These are phyloP conservation scores for Fusarium austroafricanum DNA, from an alignment of 2,329 filamentous ascomycete species.

Conservation along the genomic window DNA sequence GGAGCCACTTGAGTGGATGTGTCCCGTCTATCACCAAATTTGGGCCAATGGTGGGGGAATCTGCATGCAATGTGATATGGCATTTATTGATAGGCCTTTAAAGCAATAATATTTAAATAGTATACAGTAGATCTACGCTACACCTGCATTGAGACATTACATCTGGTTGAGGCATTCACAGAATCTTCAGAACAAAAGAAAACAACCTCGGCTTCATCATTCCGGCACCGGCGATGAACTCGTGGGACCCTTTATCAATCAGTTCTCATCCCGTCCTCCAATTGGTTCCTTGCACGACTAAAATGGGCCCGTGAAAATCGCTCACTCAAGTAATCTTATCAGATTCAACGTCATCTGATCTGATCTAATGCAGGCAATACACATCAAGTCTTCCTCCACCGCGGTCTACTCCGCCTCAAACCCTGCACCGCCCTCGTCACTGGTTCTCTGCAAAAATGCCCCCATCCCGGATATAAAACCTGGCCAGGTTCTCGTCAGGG, in stretches of 20 bases:
- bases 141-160: not conserved
- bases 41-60: conserved; percentile 11
- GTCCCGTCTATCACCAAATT: conserved; percentile 31
- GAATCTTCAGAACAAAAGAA: not conserved
- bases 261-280: not conserved
- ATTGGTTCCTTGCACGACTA: not conserved
- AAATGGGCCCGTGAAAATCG: conserved; percentile 34
- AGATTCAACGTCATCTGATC: conserved; percentile 35
- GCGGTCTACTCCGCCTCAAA: conserved; percentile 1
- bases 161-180: not conserved
- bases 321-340: conserved; percentile 36
- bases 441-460: conserved; percentile 9
- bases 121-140: not conserved
- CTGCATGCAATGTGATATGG: conserved; percentile 16
- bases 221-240: conserved; percentile 25
- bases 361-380: conserved; percentile 30
- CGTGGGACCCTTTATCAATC: conserved; percentile 29
- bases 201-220: conserved; percentile 18
- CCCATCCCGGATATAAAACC: conserved; percentile 6
- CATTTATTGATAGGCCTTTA: not conserved
- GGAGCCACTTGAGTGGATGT: conserved; percentile 33
- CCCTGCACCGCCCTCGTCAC: conserved; percentile 14
- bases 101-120: not conserved
- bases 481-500: conserved; percentile 22
- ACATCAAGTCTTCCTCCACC: conserved; percentile 13